Base-by-base conservation (phyloP, 2,329 filamentous ascomycete species). In the Beauveria asiatica region DNA sequence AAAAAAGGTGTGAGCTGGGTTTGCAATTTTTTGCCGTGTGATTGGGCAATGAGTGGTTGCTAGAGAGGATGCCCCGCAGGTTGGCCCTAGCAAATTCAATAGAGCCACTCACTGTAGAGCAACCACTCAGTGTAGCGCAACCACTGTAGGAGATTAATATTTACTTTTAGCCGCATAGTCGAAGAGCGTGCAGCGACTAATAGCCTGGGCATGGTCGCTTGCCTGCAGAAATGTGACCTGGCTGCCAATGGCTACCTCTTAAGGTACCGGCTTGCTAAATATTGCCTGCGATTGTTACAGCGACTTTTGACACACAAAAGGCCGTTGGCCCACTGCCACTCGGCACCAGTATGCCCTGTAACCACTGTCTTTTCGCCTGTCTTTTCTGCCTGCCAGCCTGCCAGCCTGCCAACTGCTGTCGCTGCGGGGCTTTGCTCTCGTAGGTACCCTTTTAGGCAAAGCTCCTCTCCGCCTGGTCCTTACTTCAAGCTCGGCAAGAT, bases 11-110 rank as follows among this genome's bases (percentile, higher is more conserved):
- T 64, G 67, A 73, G 63, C 56, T 33, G 65, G 64, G 65, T 66
- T 69, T 65, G 70, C 68, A 73, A 70, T 74, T 74, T 74, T 74
- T 73, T 72, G 67, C 66, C 70, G 65, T 71, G 67, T 74, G 72
- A 74, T 74, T 74, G 73, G 72, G 67, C 53, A 46, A 21, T n/a
- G 33, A 53, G 19, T 53, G 51, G 51, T 53, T 33, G 41, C 30
- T 57, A 33, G 44, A 50, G 44, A 9, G 27, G 44, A 37, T 25
- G 49, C 58, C 58, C 58, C 33, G 49, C 58, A 60, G 21, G n/a
- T 25, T 7, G 30, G 46, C 56, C 56, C 56, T 45, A 41, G 7
- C 17, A 33, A 11, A 33, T 33, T 33, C 30, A n/a, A 7, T 16
- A 19, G 16, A 46, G 6, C 13, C 44, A 42, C 39, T 21, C 44